Evolutionary conservation across 768 basidiomycete species (phyloP).

Genomic region (Russula virescens): DNA sequence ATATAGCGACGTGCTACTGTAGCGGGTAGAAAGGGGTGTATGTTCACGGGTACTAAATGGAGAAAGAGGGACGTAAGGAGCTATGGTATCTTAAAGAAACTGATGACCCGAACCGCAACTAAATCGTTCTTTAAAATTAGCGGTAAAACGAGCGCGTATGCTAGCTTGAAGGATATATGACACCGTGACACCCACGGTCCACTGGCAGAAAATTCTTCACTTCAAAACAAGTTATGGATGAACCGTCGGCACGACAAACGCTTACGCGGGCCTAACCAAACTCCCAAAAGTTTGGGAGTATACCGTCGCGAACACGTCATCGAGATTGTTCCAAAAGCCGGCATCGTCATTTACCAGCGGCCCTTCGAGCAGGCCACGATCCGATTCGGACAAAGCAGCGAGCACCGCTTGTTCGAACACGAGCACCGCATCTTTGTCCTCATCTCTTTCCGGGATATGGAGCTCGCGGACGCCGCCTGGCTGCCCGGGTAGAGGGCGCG

Average conservation of each 20-base stretch:
- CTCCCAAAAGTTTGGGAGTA: neutral
- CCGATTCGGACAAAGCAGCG: neutral
- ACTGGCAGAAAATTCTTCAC: no score
- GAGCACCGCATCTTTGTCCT: neutral
- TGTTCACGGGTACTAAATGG: no score
- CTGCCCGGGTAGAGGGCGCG: neutral
- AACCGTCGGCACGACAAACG: neutral
- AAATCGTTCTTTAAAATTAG: no score
- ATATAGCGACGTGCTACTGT: no score
- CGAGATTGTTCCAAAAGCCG: neutral
- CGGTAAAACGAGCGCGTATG: no score
- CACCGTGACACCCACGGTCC: no score
- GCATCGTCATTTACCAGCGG: neutral
- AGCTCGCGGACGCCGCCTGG: neutral
- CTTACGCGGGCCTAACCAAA: neutral
- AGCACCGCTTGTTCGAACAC: neutral
- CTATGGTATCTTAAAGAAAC: no score
- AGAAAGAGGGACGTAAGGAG: no score
- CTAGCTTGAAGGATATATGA: no score
- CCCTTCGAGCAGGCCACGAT: no score
- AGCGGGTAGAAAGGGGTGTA: no score
- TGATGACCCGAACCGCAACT: no score
- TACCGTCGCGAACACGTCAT: neutral
- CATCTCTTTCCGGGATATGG: neutral
- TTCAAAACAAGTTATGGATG: neutral